Evolutionary conservation across 2,329 filamentous ascomycete genomes (phyloP).

Genomic region (Nemania bipapillata): DNA sequence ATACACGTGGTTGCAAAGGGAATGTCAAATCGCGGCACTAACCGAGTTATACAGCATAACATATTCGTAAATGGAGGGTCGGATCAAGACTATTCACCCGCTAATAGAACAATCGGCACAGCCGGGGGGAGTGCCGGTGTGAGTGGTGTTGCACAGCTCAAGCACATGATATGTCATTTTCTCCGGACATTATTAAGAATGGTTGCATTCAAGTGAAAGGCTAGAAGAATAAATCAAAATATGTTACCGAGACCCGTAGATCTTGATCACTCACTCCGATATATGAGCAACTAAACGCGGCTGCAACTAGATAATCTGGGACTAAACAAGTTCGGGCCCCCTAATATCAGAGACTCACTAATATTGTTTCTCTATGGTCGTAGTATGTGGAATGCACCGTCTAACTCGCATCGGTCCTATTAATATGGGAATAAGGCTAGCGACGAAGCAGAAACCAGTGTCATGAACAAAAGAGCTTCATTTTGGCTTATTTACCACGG

Average conservation of each 20-base stretch:
- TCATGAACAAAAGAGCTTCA: not conserved
- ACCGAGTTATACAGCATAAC: slow-evolving; percentile 5
- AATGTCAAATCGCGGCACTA: slow-evolving; percentile 30
- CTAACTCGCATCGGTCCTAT: not conserved
- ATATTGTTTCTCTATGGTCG: not conserved
- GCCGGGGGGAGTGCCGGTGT: slow-evolving; percentile 7
- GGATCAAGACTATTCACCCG: slow-evolving; percentile 3
- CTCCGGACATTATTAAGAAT: not conserved
- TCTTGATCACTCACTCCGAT: not conserved
- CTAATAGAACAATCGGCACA: slow-evolving; percentile 5
- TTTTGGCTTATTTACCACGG: not conserved
- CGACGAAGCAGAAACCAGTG: not conserved
- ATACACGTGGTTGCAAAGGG: not conserved
- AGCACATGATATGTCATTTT: slow-evolving; percentile 2
- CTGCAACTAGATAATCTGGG: not conserved
- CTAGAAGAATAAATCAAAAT: not conserved
- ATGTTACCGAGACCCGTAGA: not conserved
- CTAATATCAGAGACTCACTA: not conserved
- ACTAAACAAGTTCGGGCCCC: not conserved
- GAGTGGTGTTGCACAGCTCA: slow-evolving; percentile 1
- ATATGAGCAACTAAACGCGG: not conserved
- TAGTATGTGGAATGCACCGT: not conserved
- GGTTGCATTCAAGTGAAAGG: slow-evolving; percentile 11
- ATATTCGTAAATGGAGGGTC: not conserved
- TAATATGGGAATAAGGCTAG: not conserved